These are phyloP conservation scores for Fusarium papillatum DNA, from an alignment of 2,329 filamentous ascomycete genomes.

Conservation along the genomic window DNA sequence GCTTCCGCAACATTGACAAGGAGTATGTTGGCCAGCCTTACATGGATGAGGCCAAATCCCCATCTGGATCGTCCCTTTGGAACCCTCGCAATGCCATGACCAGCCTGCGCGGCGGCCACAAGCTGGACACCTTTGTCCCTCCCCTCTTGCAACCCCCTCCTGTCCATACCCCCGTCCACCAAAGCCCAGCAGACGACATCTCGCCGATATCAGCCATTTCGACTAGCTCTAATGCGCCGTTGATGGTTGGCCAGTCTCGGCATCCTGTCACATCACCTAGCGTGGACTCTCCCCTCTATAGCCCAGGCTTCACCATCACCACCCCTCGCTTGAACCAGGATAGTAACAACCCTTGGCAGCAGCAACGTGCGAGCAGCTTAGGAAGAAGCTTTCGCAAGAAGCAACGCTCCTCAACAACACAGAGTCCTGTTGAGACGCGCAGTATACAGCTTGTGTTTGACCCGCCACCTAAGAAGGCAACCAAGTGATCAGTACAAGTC, in stretches of 20 bases:
- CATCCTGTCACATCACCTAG: constrained; percentile 44
- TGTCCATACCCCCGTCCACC: constrained; percentile 25
- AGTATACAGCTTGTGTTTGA: constrained; percentile 56
- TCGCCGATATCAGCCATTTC: constrained; percentile 52
- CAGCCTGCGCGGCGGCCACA: constrained; percentile 8
- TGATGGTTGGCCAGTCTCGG: constrained; percentile 48
- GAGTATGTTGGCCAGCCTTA: constrained; percentile 7
- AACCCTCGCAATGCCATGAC: constrained; percentile 14
- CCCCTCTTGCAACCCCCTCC: constrained; percentile 36
- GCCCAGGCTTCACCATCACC: constrained; percentile 38
- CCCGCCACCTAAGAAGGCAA: constrained; percentile 49
- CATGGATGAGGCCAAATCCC: constrained; percentile 37
- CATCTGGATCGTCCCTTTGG: constrained; percentile 26
- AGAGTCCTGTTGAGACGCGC: constrained; percentile 51
- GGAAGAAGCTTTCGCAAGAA: constrained; percentile 35
- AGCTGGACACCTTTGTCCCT: constrained; percentile 35
- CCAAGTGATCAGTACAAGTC: neutral
- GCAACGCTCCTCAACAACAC: constrained; percentile 40
- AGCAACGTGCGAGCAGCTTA: constrained; percentile 13
- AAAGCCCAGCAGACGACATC: constrained; percentile 34
- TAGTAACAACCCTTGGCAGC: constrained; percentile 36
- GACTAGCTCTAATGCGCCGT: constrained; percentile 49
- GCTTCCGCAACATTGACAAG: constrained; percentile 26
- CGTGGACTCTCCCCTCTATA: constrained; percentile 38
- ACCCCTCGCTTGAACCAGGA: constrained; percentile 10